Base-by-base conservation (phyloP, 192 early-diverging fungal genomes). In the Linderina pennispora region DNA sequence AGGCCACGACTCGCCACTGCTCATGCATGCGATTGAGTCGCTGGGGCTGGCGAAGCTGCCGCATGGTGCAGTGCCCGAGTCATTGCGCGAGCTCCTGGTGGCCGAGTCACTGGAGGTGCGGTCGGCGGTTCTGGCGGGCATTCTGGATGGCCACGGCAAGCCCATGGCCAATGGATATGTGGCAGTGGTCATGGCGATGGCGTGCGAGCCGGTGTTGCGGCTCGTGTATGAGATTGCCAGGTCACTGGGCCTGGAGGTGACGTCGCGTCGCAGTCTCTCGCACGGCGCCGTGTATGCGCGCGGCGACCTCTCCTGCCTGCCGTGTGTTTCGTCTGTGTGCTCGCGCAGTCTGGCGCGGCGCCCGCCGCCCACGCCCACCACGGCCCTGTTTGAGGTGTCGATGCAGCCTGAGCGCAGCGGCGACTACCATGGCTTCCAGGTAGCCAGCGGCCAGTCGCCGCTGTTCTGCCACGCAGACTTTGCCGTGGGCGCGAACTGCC, bases 401-500 rank as follows among this genome's bases (percentile, higher is more conserved):
- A 23, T 42, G 2, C 41, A 50, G 45, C 46, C 66, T 3, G 55
- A 40, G 9, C 15, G 14, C 8, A 13, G 36, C 17, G 40, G 42
- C 1, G 49, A 17, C 39, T 73, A 73, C 69, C 65, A 51, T 25
- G 69, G 69, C 10, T 73, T 73, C 53, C 53, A 59, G 50, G 68
- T 72, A 1, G 56, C 62, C 13, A 42, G 38, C 9, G 58, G 58
- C 15, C 62, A 65, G 62, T 65, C 62, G 41, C 62, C 62, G 17
- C 57, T 65, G 45, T 73, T 73, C 58, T 65, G 62, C 54, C 69
- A 73, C 39, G 48, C 53, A 26, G 69, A 73, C 58, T 73, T 73
- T 65, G 62, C 60, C 23, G 55, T 67, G 6, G 65, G 71, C 15
- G 77, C 76, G 42, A 82, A 83, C 50, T 84, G 80, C 31, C 92